These are phyloP conservation scores for Blastobotrys arbuscula DNA, from an alignment of 1,139 yeast species.

Conservation along the genomic window DNA sequence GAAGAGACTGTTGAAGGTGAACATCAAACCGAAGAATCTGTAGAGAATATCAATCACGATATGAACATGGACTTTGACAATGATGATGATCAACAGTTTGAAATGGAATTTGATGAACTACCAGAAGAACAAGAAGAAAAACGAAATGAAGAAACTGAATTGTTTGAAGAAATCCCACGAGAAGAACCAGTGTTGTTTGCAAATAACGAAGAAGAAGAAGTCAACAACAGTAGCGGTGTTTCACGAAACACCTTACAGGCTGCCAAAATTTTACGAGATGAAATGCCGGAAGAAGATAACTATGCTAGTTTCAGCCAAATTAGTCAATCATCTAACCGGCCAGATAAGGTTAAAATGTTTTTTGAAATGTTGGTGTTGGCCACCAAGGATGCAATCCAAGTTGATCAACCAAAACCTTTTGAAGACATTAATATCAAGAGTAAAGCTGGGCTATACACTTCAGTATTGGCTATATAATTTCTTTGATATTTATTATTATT, in stretches of 20 bases:
- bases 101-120: conserved; percentile 5
- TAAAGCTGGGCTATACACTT: conserved; percentile 43
- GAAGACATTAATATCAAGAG: conserved; percentile 53
- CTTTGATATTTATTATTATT: neutral
- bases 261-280: conserved; percentile 46
- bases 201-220: conserved; percentile 12
- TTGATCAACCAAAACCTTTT: conserved; percentile 58
- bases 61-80: neutral
- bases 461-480: neutral
- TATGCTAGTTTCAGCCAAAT: conserved; percentile 19
- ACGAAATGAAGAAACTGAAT: neutral
- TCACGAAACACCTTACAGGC: conserved; percentile 52
- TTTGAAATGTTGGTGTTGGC: conserved; percentile 82
- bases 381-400: conserved; percentile 61
- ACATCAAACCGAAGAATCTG: conserved; percentile 7
- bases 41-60: neutral
- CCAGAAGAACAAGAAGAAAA: conserved; percentile 3
- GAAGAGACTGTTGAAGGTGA: conserved; percentile 18
- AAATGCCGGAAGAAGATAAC: conserved; percentile 26
- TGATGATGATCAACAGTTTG: neutral
- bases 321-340: conserved; percentile 17
- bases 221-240: conserved; percentile 19
- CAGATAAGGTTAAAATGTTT: conserved; percentile 47
- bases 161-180: neutral
- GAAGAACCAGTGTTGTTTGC: conserved; percentile 14